These are phyloP conservation scores for Chlamydomonas reinhardtii DNA, from an alignment of 163 green algal species.

Conservation along the genomic window DNA sequence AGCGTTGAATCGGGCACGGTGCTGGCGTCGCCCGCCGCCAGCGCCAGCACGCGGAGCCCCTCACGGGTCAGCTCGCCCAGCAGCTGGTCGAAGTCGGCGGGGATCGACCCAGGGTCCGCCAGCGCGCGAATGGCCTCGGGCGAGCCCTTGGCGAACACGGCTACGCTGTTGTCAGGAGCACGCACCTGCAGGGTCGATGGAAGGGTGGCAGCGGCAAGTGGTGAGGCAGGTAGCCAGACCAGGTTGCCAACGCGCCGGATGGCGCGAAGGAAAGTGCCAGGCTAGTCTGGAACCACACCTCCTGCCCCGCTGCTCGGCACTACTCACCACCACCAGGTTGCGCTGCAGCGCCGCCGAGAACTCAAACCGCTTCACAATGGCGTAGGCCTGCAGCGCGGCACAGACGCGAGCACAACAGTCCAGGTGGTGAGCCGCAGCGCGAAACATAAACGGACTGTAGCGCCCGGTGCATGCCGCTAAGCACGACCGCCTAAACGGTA, in stretches of 20 bases:
- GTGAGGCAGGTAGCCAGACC: too few species aligned
- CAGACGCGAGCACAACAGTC: too few species aligned
- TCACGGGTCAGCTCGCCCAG: constrained; percentile 71
- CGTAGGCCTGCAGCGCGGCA: constrained; percentile 30
- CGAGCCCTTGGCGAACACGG: constrained; percentile 73
- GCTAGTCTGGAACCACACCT: too few species aligned
- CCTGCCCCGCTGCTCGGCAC: too few species aligned
- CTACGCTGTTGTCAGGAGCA: background rate
- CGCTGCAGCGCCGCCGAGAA: constrained; percentile 75
- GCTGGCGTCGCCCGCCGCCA: constrained; percentile 59
- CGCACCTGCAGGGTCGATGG: background rate
- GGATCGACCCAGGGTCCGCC: constrained; percentile 59
- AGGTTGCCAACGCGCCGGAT: too few species aligned
- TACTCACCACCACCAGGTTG: constrained; percentile 75
- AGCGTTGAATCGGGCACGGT: constrained; percentile 32
- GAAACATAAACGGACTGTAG: too few species aligned
- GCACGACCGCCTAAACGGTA: too few species aligned
- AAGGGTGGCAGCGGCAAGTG: too few species aligned
- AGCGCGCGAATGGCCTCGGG: constrained; percentile 75
- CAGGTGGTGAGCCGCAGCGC: too few species aligned
- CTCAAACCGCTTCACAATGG: constrained; percentile 77
- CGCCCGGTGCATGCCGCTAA: too few species aligned
- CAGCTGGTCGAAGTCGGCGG: constrained; percentile 70
- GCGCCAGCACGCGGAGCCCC: constrained; percentile 77
- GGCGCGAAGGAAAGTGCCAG: too few species aligned